Percentiles rank a stretch among this genome's conserved stretches.
Evolutionary conservation across 768 basidiomycete species (phyloP).

Genomic region (Podaxis pistillaris): DNA sequence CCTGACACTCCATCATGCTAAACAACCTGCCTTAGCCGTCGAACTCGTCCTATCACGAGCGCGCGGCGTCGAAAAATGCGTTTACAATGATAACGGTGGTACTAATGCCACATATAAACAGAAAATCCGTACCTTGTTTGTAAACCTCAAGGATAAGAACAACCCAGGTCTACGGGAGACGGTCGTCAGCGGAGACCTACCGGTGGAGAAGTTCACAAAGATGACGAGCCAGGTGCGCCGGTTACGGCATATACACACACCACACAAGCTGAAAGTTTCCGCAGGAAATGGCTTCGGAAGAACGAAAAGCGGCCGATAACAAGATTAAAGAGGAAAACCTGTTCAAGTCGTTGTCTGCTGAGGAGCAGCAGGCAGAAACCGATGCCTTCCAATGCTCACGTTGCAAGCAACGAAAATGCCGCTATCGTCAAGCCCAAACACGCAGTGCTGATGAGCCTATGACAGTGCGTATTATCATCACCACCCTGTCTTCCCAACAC

Average conservation of each 20-base stretch:
- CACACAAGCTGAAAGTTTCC: background rate
- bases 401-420: slow-evolving; percentile 92
- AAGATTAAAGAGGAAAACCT: slow-evolving; percentile 85
- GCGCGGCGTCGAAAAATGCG: slow-evolving; percentile 67
- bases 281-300: slow-evolving; percentile 96
- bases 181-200: slow-evolving; percentile 79
- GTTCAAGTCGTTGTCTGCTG: slow-evolving; percentile 88
- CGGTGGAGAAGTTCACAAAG: slow-evolving; percentile 63
- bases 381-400: slow-evolving; percentile 96
- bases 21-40: slow-evolving; percentile 43
- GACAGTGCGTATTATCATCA: slow-evolving; percentile 60
- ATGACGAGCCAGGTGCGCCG: slow-evolving; percentile 78
- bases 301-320: slow-evolving; percentile 79
- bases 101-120: slow-evolving; percentile 56
- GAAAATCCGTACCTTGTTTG: slow-evolving; percentile 85
- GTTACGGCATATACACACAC: background rate
- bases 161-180: slow-evolving; percentile 86
- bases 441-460: slow-evolving; percentile 98
- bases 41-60: slow-evolving; percentile 70
- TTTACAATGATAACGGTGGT: slow-evolving; percentile 44
- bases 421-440: slow-evolving; percentile 95
- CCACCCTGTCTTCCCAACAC: background rate
- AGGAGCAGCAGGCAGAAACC: slow-evolving; percentile 89
- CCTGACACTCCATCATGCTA: background rate
- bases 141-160: slow-evolving; percentile 94